Base-by-base conservation (phyloP, 768 basidiomycete genomes). In the Lactarius trivialis region DNA sequence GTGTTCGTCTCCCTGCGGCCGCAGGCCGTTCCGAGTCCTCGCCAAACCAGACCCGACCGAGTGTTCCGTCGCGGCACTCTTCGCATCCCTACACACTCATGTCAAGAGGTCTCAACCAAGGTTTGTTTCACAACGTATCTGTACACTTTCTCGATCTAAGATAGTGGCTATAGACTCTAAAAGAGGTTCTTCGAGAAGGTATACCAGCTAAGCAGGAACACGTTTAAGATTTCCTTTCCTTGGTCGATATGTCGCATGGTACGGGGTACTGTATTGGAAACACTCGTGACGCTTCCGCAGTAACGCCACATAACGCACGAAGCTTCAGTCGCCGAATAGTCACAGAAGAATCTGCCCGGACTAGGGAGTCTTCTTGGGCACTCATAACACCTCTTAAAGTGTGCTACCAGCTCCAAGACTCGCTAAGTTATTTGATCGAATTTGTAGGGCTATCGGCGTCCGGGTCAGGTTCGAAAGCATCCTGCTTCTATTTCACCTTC, bases 161-260 rank as follows among this genome's bases (percentile, higher is more conserved):
- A 33, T 45, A 57, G 56, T 19, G 15, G 15, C 19, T n/a, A n/a
- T 73, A 97, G 92, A 86, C 91, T 60, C 79, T 98, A 65, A 86
- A 84, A 72, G 91, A 98, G 73, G 87, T 90, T 2, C 80, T 99
- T 61, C 81, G 88, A 72, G 94, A 96, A 71, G 85, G 98, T 65
- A 89, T 99, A 60, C 97, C 97, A 17, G 84, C 80, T 37, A 97
- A 98, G 77, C 93, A 92, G 71, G 89, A 88, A 60, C 86, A 91
- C 34, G 34, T 34, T 34, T 7, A 15, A 15, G 14, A n/a, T n/a
- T n/a, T n/a, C n/a, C n/a, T 45, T 6, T 4, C 43, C 24, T 45
- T 24, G 21, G n/a, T 45, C 43, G 21, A 45, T 21, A 45, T n/a
- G 21, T n/a, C 21, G 21, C 43, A 24, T 45, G n/a, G 24, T 43